These are phyloP conservation scores for Neoboletus magnificus DNA, from an alignment of 768 basidiomycete genomes.

Conservation along the genomic window DNA sequence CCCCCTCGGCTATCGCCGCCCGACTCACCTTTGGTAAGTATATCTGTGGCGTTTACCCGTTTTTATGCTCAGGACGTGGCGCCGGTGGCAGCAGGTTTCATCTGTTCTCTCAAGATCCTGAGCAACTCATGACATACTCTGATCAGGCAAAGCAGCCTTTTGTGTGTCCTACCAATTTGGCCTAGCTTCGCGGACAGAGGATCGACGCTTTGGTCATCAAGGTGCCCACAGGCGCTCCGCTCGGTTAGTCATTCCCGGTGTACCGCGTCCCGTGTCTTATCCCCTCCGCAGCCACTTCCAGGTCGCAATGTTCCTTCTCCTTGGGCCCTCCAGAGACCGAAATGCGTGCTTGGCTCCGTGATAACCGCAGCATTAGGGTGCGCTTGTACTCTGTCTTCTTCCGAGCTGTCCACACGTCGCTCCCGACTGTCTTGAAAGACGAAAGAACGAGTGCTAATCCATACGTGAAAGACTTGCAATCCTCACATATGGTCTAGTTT, in stretches of 20 bases:
- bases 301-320: neutral
- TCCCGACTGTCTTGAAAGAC: neutral
- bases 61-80: neutral
- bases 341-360: neutral
- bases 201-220: slow-evolving; percentile 2
- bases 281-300: neutral
- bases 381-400: neutral
- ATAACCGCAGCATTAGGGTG: neutral
- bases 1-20: slow-evolving; percentile 14
- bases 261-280: neutral
- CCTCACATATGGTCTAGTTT: neutral
- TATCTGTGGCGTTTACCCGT: neutral
- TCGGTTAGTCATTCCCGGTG: slow-evolving; percentile 2
- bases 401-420: neutral
- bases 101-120: neutral
- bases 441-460: neutral
- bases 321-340: neutral
- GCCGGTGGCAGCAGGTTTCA: neutral
- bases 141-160: neutral
- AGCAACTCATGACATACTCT: neutral
- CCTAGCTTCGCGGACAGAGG: slow-evolving; percentile 12
- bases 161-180: neutral
- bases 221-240: slow-evolving; percentile 4
- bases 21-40: neutral
- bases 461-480: slow-evolving; percentile 8